Conservation (phyloP, 805 yeast species). For the Ogataea allantospora region DNA sequence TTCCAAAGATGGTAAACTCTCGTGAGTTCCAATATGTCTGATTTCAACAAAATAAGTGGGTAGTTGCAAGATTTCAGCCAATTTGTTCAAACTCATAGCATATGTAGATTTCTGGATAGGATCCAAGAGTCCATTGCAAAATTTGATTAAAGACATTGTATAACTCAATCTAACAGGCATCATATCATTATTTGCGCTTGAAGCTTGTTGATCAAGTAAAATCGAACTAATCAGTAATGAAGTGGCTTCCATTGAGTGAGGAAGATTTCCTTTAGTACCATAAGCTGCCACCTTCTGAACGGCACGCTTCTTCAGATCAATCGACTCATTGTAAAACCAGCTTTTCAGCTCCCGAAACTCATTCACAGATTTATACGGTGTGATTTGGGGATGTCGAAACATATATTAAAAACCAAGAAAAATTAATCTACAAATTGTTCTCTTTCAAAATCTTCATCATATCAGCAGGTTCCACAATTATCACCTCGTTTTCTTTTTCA, state of each 20-base stretch:
- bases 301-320: constrained; percentile 40
- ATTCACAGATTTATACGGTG: constrained; percentile 35
- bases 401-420: background rate
- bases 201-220: constrained; percentile 39
- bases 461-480: constrained; percentile 22
- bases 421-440: constrained; percentile 5
- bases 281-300: constrained; percentile 52
- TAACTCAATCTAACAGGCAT: constrained; percentile 51
- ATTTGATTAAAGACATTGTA: constrained; percentile 73
- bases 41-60: constrained; percentile 86
- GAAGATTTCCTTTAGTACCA: constrained; percentile 59
- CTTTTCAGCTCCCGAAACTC: constrained; percentile 48
- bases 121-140: constrained; percentile 89
- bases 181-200: constrained; percentile 26
- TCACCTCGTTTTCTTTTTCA: constrained; percentile 25
- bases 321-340: constrained; percentile 44
- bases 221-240: constrained; percentile 52
- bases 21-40: constrained; percentile 91
- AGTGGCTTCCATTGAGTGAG: constrained; percentile 73
- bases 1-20: constrained; percentile 67
- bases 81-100: constrained; percentile 73
- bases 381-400: constrained; percentile 31
- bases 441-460: constrained; percentile 22
- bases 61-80: constrained; percentile 67
- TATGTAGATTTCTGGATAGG: constrained; percentile 75